phyloP scores from a whole-genome alignment of 495 filamentous ascomycete species.

The Podospora comata region DNA sequence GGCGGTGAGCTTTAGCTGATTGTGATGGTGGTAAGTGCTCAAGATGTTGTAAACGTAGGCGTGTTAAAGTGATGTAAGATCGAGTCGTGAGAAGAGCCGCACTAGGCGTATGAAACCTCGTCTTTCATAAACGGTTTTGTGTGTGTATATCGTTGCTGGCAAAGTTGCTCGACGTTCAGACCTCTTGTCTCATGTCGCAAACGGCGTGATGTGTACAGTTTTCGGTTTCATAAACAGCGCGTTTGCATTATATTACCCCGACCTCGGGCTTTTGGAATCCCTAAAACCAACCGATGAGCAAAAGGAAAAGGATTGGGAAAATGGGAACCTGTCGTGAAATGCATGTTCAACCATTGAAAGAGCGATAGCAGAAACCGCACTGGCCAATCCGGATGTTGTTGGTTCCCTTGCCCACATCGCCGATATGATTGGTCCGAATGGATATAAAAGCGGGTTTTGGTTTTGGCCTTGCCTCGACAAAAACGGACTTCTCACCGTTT shows the following conservation, averaged over 20 bases:
- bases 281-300: conserved; percentile 2
- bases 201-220: neutral
- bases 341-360: neutral
- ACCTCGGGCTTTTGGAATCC: neutral
- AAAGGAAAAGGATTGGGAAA: neutral
- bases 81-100: neutral
- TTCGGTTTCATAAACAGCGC: neutral
- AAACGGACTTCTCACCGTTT: neutral
- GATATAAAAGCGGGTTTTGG: neutral
- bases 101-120: neutral
- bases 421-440: neutral
- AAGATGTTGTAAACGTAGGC: neutral
- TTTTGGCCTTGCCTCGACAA: too few relatives aligned
- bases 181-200: neutral
- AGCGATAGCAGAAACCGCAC: neutral
- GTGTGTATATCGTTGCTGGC: neutral
- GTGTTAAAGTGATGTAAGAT: neutral
- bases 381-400: neutral
- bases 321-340: neutral
- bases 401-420: neutral
- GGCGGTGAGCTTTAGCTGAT: neutral
- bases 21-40: neutral
- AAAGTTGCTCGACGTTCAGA: neutral
- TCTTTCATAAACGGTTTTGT: neutral
- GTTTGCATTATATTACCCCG: neutral